Percentiles rank a stretch among this genome's conserved stretches.
Evolutionary conservation across 1,139 yeast species (phyloP).

Genomic region (Arxiozyma heterogenica): DNA sequence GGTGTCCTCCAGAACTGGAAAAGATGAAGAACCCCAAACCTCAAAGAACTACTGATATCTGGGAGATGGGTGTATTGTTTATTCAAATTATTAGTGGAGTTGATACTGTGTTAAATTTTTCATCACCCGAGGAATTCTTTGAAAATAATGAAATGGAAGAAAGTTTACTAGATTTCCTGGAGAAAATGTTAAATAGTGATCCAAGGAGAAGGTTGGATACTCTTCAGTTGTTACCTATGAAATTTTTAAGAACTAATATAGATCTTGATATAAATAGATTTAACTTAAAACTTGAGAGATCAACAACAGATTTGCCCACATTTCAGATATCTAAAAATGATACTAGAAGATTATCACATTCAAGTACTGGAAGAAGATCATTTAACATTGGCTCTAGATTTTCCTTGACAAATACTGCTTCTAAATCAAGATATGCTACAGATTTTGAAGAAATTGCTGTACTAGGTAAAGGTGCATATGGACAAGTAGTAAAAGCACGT

Average conservation of each 20-base stretch:
- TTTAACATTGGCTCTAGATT: slow-evolving; percentile 34
- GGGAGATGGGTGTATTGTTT: slow-evolving; percentile 82
- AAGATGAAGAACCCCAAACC: slow-evolving; percentile 37
- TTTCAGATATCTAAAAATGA: slow-evolving; percentile 6
- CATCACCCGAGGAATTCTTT: slow-evolving; percentile 55
- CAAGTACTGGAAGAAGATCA: slow-evolving; percentile 32
- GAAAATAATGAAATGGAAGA: slow-evolving; percentile 43
- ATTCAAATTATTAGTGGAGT: slow-evolving; percentile 62
- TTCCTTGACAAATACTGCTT: slow-evolving; percentile 24
- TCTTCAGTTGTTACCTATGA: slow-evolving; percentile 72
- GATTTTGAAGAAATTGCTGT: slow-evolving; percentile 92
- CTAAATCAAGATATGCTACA: slow-evolving; percentile 51
- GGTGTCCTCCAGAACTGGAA: slow-evolving; percentile 75
- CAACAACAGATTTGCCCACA: neutral
- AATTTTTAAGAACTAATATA: slow-evolving; percentile 67
- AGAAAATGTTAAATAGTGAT: slow-evolving; percentile 54
- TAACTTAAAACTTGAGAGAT: slow-evolving; percentile 8
- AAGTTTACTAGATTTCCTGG: slow-evolving; percentile 55
- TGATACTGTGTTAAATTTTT: slow-evolving; percentile 43
- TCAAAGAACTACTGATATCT: slow-evolving; percentile 78
- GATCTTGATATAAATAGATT: slow-evolving; percentile 27
- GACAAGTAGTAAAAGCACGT: slow-evolving; percentile 93
- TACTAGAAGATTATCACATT: slow-evolving; percentile 20
- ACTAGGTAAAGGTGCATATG: slow-evolving; percentile 94
- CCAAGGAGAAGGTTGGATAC: slow-evolving; percentile 73